Base-by-base conservation (phyloP, 2,329 filamentous ascomycete species). In the Lachnellula subtilissima region DNA sequence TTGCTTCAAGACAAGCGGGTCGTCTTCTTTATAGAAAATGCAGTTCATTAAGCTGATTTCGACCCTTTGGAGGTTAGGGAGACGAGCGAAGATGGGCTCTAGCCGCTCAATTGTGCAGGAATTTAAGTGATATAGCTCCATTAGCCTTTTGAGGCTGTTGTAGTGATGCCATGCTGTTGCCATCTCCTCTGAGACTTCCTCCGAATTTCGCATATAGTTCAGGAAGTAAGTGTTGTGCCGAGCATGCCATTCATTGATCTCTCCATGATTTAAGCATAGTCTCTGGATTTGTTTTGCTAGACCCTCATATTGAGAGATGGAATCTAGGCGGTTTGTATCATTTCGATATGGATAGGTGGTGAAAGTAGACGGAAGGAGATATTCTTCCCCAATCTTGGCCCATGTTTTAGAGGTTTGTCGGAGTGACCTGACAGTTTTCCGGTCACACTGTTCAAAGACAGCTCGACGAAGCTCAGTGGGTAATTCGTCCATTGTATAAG, bases 111-210 rank as follows among this genome's bases (percentile, higher is more conserved):
- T 19, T 19, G 64, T 52, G 48, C 64, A 68, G 12, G 58, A 58
- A 3, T 42, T 51, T n/a, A 59, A 55, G 42, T 63, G 50, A 52
- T 66, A 62, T 36, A 50, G 49, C 28, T 65, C 65, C 36, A 67
- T 71, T 23, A 67, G 54, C 40, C 60, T 57, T 50, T 66, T 69
- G 12, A 72, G 60, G 2, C 53, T 52, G 46, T 64, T 62, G 53
- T 71, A 71, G 17, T 64, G 60, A 3, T 61, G 59, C 65, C 69
- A 70, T 15, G 66, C 63, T n/a, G 66, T 60, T n/a, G 65, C 61
- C 55, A 66, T 64, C 12, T 64, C 59, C 37, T 68, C 64, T 22
- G 61, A 58, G 14, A 67, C 64, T 28, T 58, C 59, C 45, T 64
- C 64, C 2, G 63, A 59, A 14, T 68, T 63, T 48, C 65, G 56